Evolutionary conservation across 805 yeast species (phyloP).

Genomic region (Candida boidinii): DNA sequence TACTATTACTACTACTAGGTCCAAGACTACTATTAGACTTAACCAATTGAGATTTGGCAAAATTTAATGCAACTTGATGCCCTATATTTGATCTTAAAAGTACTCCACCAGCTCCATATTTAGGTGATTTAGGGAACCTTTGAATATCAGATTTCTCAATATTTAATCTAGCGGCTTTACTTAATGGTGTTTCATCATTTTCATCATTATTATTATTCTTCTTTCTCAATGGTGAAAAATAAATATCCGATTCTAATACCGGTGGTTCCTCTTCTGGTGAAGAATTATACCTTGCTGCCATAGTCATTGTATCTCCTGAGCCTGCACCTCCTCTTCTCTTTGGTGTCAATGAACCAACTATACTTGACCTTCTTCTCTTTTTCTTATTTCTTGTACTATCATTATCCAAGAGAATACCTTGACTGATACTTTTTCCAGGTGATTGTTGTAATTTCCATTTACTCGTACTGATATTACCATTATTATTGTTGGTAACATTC

Average conservation of each 20-base stretch:
- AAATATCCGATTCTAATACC: conserved; percentile 15
- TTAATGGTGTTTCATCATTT: conserved; percentile 4
- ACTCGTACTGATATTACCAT: too few relatives aligned
- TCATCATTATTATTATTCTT: too few relatives aligned
- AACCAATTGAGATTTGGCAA: conserved; percentile 17
- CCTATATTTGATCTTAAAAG: conserved; percentile 21
- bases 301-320: too few relatives aligned
- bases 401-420: too few relatives aligned
- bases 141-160: too few relatives aligned
- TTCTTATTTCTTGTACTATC: too few relatives aligned
- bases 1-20: too few relatives aligned
- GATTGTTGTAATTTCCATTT: too few relatives aligned
- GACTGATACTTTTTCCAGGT: too few relatives aligned
- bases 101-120: conserved; percentile 31
- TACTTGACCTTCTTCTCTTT: too few relatives aligned
- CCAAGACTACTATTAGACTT: conserved; percentile 16
- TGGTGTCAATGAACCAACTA: background rate
- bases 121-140: conserved; percentile 41
- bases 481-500: too few relatives aligned
- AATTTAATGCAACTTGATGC: conserved; percentile 16
- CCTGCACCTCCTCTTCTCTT: conserved; percentile 4
- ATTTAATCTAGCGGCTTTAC: conserved; percentile 1
- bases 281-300: conserved; percentile 16
- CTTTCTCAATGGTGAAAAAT: conserved; percentile 9
- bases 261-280: conserved; percentile 27